These are phyloP conservation scores for Bacidia rubella DNA, from an alignment of 495 filamentous ascomycete genomes.

Conservation along the genomic window DNA sequence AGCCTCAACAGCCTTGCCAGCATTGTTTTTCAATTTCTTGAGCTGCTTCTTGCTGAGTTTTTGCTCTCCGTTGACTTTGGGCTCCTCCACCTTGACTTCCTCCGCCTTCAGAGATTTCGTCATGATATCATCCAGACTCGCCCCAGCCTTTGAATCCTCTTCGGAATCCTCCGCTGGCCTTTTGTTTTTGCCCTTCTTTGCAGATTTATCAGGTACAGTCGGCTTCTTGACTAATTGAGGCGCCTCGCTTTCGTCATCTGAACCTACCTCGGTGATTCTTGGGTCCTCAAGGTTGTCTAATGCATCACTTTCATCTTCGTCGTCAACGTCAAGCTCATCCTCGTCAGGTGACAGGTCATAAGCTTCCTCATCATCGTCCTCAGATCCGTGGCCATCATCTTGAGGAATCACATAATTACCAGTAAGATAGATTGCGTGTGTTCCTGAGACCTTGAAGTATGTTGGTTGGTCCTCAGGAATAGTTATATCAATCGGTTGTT, in stretches of 20 bases:
- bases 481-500: conserved; percentile 89
- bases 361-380: conserved; percentile 55
- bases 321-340: conserved; percentile 52
- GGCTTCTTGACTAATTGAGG: conserved; percentile 61
- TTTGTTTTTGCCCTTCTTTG: conserved; percentile 71
- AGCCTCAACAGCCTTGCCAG: conserved; percentile 58
- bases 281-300: conserved; percentile 68
- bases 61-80: conserved; percentile 44
- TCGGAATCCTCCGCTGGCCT: conserved; percentile 52
- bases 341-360: conserved; percentile 74
- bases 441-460: conserved; percentile 84
- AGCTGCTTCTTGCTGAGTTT: conserved; percentile 87
- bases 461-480: conserved; percentile 73
- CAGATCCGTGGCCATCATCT: conserved; percentile 44
- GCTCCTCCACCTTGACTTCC: too few species aligned
- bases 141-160: conserved; percentile 33
- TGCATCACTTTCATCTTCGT: conserved; percentile 70
- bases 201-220: conserved; percentile 16
- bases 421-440: conserved; percentile 78
- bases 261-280: conserved; percentile 71
- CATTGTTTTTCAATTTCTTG: conserved; percentile 98
- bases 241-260: conserved; percentile 60
- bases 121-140: conserved; percentile 59
- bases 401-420: conserved; percentile 77
- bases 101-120: conserved; percentile 52